Evolutionary conservation across 768 basidiomycete genomes (phyloP).

Genomic region (Russula sp.): DNA sequence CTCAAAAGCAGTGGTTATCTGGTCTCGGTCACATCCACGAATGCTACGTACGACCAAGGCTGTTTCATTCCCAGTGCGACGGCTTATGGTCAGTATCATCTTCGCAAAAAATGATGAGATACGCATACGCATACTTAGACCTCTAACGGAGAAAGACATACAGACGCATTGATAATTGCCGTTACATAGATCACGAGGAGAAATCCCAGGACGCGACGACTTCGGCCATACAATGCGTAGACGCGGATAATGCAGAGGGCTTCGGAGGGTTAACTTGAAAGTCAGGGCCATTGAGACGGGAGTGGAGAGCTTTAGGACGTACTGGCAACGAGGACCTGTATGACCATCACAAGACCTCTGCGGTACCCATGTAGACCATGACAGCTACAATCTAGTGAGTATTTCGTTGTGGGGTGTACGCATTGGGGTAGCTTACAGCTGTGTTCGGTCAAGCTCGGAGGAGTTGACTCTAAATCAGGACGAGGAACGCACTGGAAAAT

Average conservation of each 20-base stretch:
- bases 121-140: neutral
- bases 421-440: constrained; percentile 9
- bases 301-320: neutral
- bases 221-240: constrained; percentile 5
- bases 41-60: neutral
- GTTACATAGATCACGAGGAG: neutral
- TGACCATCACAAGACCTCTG: neutral
- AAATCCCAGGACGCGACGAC: neutral
- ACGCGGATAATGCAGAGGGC: constrained; percentile 7
- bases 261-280: neutral
- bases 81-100: neutral
- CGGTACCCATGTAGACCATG: neutral
- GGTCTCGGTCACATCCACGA: neutral
- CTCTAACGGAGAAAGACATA: neutral
- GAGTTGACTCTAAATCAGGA: neutral
- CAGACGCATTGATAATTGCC: neutral
- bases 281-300: neutral
- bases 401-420: neutral
- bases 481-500: neutral
- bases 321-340: constrained; percentile 3
- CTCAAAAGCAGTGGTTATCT: neutral
- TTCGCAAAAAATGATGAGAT: neutral
- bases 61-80: neutral
- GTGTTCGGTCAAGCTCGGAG: neutral
- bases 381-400: neutral